Evolutionary conservation across 1,139 yeast species (phyloP).

Genomic region (Candida glucosophila): DNA sequence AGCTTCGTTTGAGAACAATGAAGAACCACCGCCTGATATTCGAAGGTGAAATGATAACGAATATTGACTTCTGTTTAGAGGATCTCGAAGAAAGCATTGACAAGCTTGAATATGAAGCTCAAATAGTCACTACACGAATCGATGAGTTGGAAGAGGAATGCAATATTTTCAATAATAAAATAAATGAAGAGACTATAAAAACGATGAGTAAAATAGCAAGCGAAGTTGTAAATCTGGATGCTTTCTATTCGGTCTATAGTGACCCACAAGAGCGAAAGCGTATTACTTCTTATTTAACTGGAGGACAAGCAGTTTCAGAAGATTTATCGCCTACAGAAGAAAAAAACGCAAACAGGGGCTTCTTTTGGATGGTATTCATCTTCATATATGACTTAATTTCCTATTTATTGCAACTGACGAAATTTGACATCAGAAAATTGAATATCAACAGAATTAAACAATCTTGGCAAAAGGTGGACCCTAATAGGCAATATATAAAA

Average conservation of each 20-base stretch:
- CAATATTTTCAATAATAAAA: conserved; percentile 35
- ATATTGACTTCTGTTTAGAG: conserved; percentile 41
- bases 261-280: conserved; percentile 21
- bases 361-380: conserved; percentile 13
- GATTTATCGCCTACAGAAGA: conserved; percentile 2
- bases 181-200: conserved; percentile 19
- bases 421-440: conserved; percentile 33
- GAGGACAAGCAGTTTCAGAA: conserved; percentile 12
- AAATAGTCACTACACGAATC: conserved; percentile 63
- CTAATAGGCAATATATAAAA: conserved; percentile 31
- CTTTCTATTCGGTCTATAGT: conserved; percentile 24
- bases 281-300: conserved; percentile 19
- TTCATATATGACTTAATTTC: conserved; percentile 24
- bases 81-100: conserved; percentile 69
- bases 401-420: conserved; percentile 22
- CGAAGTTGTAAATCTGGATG: conserved; percentile 28
- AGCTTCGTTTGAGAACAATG: too few species aligned
- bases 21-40: too few species aligned
- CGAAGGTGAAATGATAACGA: conserved; percentile 22
- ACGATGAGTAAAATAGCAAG: conserved; percentile 23
- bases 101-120: conserved; percentile 68
- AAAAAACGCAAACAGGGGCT: neutral
- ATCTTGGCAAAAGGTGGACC: conserved; percentile 39
- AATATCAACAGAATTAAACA: conserved; percentile 36
- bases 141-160: conserved; percentile 72